phyloP scores from a whole-genome alignment of 805 yeast species.

The Saturnispora quitensis region DNA sequence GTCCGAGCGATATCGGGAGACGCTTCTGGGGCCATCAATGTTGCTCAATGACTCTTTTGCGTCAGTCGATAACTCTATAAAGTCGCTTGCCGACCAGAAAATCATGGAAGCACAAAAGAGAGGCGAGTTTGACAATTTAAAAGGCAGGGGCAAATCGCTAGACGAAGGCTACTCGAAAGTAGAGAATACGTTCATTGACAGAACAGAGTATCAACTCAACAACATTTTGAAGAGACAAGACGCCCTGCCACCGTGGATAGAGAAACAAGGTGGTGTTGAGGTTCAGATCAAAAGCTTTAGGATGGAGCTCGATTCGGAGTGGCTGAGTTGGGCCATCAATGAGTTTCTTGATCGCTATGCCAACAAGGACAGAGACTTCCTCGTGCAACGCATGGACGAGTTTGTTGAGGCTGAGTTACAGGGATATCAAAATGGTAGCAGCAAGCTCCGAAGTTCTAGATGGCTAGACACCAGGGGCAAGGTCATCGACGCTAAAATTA shows the following conservation, averaged over 20 bases:
- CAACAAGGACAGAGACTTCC: conserved; percentile 13
- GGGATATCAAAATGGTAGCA: not conserved
- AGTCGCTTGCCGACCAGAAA: conserved; percentile 62
- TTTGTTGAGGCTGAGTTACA: conserved; percentile 18
- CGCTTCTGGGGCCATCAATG: conserved; percentile 49
- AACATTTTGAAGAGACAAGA: conserved; percentile 69
- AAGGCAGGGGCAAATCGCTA: conserved; percentile 53
- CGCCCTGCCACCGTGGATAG: conserved; percentile 85
- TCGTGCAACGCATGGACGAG: conserved; percentile 10
- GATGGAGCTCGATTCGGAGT: conserved; percentile 31
- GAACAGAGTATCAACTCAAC: conserved; percentile 71
- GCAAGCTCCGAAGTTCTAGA: conserved; percentile 15
- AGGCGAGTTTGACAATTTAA: conserved; percentile 57
- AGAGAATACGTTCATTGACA: conserved; percentile 47
- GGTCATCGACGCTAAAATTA: conserved; percentile 30
- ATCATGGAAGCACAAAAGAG: conserved; percentile 66
- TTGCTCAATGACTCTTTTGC: conserved; percentile 34
- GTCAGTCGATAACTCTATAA: conserved; percentile 42
- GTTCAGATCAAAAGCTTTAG: conserved; percentile 41
- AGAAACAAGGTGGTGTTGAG: conserved; percentile 54
- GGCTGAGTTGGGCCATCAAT: conserved; percentile 29
- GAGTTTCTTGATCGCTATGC: conserved; percentile 23
- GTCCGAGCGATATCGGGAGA: conserved; percentile 52
- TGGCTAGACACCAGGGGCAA: conserved; percentile 32
- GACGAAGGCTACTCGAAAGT: conserved; percentile 30